Evolutionary conservation across 257 asterid genomes (phyloP), one percentile per base, ranked within the genome.

Genomic region (Misopates orontium): DNA sequence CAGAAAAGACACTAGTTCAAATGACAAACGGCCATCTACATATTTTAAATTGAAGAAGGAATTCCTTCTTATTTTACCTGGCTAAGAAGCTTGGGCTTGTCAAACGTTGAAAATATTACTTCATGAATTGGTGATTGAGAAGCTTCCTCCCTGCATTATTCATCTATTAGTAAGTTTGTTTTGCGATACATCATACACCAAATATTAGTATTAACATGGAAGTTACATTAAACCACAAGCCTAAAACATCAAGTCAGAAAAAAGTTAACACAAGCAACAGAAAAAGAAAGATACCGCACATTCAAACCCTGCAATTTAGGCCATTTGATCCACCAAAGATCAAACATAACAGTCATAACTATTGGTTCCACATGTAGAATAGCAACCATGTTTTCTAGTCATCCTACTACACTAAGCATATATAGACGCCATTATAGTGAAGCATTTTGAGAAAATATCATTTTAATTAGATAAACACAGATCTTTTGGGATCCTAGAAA

Each of bases 11-110:
- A 14, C 24, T 25, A 40, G 8, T 32, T 8, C 24, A 7, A 28
- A 39, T 28, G 19, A 57, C 20, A 20, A 39, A 60, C 39, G 52
- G 51, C 19, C 25, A 58, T 5, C 52, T 25, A 60, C 51, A 28
- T 28, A 2, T 7, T 28, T 28, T 2, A 28, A 60, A 71, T 22
- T 42, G 62, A 71, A 44, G 45, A 49, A 58, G 45, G 47, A 65
- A 54, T 62, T 54, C 23, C 71, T 60, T 60, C 61, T 72, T 14
- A 21, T 22, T 67, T 73, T 80, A 92, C 96, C 98, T 92, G 89
- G 70, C 96, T 89, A 56, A 92, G 95, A 77, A 89, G 97, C 82
- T 87, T 92, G 36, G 97, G 97, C 84, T 89, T 89, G 89, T 92
- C 96, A 64, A 70, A 58, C 51, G 98, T 84, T 39, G 98, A 89